Percentiles rank a stretch among this genome's conserved stretches.
Conservation (phyloP, 2,329 filamentous ascomycete genomes). For the Lanzia echinophila region DNA sequence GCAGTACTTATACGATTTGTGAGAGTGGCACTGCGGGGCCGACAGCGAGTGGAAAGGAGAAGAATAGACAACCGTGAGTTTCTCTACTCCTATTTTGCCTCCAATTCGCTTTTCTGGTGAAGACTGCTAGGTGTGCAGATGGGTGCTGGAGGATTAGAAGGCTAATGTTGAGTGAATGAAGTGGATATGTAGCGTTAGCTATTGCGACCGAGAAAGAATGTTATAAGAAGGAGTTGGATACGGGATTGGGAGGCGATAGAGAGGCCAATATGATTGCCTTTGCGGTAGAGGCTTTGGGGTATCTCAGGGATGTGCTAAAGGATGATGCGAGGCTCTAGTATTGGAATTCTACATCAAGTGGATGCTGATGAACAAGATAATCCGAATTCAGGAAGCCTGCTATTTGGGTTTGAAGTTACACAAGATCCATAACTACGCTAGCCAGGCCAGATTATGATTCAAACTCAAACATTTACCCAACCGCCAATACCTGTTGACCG, state of each 20-base stretch:
- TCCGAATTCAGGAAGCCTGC: too few species aligned
- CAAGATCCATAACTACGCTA: too few species aligned
- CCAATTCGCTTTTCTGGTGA: neutral
- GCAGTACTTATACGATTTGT: slow-evolving; percentile 49
- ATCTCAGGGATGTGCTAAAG: slow-evolving; percentile 50
- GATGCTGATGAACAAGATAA: too few species aligned
- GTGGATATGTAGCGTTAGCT: slow-evolving; percentile 58
- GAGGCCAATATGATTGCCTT: slow-evolving; percentile 58
- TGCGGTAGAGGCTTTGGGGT: slow-evolving; percentile 48
- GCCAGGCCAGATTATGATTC: too few species aligned
- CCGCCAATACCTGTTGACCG: too few species aligned
- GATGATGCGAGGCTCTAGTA: slow-evolving; percentile 28
- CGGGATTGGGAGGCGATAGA: slow-evolving; percentile 45
- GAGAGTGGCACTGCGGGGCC: slow-evolving; percentile 61
- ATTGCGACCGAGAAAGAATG: slow-evolving; percentile 47
- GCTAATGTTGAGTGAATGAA: slow-evolving; percentile 17
- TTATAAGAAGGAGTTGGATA: slow-evolving; percentile 48
- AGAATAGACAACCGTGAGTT: slow-evolving; percentile 47
- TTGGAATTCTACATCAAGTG: too few species aligned
- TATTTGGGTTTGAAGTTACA: too few species aligned
- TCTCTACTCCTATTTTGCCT: neutral
- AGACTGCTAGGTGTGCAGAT: neutral
- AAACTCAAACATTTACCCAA: too few species aligned
- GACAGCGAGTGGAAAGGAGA: slow-evolving; percentile 44
- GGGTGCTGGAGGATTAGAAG: neutral